Evolutionary conservation across 169 alveolate species (phyloP).

Genomic region (Fabrea salina): DNA sequence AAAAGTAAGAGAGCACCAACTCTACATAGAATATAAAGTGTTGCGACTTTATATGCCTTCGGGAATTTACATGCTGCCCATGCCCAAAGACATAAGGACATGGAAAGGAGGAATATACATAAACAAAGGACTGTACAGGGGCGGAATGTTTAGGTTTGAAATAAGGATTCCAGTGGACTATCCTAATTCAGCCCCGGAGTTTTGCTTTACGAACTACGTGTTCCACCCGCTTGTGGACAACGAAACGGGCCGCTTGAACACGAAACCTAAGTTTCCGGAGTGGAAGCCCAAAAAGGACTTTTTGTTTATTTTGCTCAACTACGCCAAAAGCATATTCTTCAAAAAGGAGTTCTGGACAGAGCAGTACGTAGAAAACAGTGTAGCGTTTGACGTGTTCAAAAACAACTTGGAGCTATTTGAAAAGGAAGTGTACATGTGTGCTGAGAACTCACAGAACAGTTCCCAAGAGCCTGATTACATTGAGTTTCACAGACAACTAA

Average conservation of each 20-base stretch:
- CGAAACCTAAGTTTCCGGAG: not conserved
- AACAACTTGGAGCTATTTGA: too few species aligned
- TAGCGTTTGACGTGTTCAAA: too few species aligned
- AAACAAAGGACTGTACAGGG: constrained; percentile 59
- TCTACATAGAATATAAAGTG: constrained; percentile 42
- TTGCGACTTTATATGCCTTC: constrained; percentile 41
- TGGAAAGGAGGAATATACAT: constrained; percentile 69
- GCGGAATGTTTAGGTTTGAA: constrained; percentile 62
- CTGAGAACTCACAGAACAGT: too few species aligned
- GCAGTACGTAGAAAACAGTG: too few species aligned
- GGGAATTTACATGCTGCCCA: constrained; percentile 53
- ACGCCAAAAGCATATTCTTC: not conserved
- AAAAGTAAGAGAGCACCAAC: constrained; percentile 11
- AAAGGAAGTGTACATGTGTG: too few species aligned
- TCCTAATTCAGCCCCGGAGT: constrained; percentile 54
- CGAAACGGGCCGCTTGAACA: constrained; percentile 7
- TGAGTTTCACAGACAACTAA: too few species aligned
- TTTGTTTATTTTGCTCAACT: not conserved
- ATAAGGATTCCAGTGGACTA: constrained; percentile 86
- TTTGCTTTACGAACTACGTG: constrained; percentile 45
- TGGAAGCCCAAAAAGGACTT: constrained; percentile 22
- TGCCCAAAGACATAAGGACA: constrained; percentile 35
- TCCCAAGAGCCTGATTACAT: too few species aligned
- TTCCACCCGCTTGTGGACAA: constrained; percentile 59
- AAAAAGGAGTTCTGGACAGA: not conserved